Conservation (phyloP, 768 basidiomycete species). For the Sarcomyxa edulis region DNA sequence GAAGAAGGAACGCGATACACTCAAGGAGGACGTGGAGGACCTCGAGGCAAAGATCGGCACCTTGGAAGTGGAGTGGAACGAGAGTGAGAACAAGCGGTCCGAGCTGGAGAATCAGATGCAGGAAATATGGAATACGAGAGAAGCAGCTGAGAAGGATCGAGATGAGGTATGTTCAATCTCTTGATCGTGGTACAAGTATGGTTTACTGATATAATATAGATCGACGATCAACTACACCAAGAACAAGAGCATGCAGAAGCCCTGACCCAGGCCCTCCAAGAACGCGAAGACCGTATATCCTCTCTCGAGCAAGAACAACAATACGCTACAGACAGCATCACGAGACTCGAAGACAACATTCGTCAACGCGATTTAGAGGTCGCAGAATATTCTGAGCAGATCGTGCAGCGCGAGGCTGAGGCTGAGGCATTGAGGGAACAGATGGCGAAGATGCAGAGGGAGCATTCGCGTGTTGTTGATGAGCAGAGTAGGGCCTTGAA, state of each 20-base stretch:
- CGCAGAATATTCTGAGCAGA: conserved; percentile 36
- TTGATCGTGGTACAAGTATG: background rate
- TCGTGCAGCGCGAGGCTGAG: conserved; percentile 45
- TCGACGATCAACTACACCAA: conserved; percentile 47
- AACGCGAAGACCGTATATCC: conserved; percentile 46
- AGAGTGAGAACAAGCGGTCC: conserved; percentile 47
- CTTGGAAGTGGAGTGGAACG: conserved; percentile 53
- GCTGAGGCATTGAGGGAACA: conserved; percentile 50
- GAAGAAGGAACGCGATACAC: conserved; percentile 33
- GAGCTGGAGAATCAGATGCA: conserved; percentile 55
- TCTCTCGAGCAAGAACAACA: conserved; percentile 52
- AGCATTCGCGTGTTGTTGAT: conserved; percentile 44
- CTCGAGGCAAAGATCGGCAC: conserved; percentile 35
- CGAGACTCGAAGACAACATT: conserved; percentile 54
- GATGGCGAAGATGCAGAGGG: conserved; percentile 47
- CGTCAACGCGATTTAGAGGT: conserved; percentile 55
- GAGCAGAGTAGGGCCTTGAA: conserved; percentile 42
- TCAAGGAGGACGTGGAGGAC: conserved; percentile 33
- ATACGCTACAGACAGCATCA: conserved; percentile 45
- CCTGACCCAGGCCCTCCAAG: conserved; percentile 43
- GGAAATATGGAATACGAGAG: conserved; percentile 45
- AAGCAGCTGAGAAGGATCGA: conserved; percentile 50
- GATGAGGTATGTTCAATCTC: conserved; percentile 36
- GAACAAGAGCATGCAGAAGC: conserved; percentile 47
- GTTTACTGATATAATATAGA: conserved; percentile 25